Percentiles rank a stretch among this genome's conserved stretches.
phyloP scores from a whole-genome alignment of 2,329 filamentous ascomycete genomes.

The Apiospora malaysiana region DNA sequence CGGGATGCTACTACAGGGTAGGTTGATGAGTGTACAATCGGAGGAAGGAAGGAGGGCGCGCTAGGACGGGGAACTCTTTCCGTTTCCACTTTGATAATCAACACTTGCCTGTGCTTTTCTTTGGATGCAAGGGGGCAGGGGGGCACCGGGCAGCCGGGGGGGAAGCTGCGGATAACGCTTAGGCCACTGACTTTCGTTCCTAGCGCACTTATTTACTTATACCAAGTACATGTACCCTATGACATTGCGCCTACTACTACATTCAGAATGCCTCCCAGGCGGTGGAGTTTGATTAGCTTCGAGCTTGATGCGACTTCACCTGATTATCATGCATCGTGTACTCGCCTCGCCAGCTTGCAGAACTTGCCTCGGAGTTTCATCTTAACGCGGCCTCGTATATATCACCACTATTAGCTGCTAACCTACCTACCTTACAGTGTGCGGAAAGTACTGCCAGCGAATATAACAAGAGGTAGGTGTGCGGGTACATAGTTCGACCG shows the following conservation, averaged over 20 bases:
- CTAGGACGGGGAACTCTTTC: constrained; percentile 5
- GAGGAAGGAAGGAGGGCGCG: not conserved
- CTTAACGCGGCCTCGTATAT: not conserved
- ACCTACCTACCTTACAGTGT: too few relatives aligned
- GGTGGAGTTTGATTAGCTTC: constrained; percentile 18
- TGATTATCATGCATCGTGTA: constrained; percentile 1
- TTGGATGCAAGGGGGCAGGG: not conserved
- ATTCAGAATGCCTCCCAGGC: not conserved
- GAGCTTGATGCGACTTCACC: constrained; percentile 21
- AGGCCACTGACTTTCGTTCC: not conserved
- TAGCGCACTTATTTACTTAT: constrained; percentile 3
- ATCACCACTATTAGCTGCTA: not conserved
- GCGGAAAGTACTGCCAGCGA: too few relatives aligned
- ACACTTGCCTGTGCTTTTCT: constrained; percentile 5
- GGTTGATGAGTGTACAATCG: not conserved
- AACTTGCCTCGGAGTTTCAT: constrained; percentile 5
- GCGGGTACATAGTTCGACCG: not conserved
- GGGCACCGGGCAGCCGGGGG: not conserved
- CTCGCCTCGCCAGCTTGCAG: not conserved
- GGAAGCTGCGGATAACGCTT: not conserved
- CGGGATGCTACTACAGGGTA: not conserved
- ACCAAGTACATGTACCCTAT: too few relatives aligned
- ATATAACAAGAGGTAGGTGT: not conserved
- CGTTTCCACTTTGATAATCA: not conserved
- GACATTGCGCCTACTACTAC: not conserved